phyloP scores from a whole-genome alignment of 2,329 filamentous ascomycete genomes.

The Xylariaceae sp. region DNA sequence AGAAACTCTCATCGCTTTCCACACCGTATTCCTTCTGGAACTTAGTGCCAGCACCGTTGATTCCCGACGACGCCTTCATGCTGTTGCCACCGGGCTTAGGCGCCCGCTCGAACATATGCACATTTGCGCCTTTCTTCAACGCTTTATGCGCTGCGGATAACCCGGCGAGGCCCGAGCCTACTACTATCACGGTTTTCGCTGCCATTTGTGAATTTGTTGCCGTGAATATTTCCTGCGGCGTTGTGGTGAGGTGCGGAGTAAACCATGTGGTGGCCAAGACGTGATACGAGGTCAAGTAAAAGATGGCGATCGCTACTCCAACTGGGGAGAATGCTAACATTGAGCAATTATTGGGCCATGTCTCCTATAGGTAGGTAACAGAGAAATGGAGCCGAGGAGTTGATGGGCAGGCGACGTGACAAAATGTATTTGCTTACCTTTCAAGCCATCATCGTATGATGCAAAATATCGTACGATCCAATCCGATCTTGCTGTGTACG shows the following conservation, averaged over 20 bases:
- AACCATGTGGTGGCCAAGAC: too few relatives aligned
- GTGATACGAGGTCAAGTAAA: too few relatives aligned
- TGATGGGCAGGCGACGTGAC: neutral
- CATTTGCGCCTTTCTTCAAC: constrained; percentile 46
- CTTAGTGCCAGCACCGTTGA: constrained; percentile 58
- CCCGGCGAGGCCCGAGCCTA: constrained; percentile 63
- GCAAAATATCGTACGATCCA: constrained; percentile 13
- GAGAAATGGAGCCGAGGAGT: too few relatives aligned
- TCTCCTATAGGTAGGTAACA: too few relatives aligned
- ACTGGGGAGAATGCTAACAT: too few relatives aligned
- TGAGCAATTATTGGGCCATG: too few relatives aligned
- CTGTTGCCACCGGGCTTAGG: constrained; percentile 60
- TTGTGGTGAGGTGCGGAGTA: too few relatives aligned
- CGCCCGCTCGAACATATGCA: constrained; percentile 56
- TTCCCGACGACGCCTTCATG: constrained; percentile 64
- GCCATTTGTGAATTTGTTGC: constrained; percentile 3
- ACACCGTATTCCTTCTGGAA: constrained; percentile 46
- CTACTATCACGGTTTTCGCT: constrained; percentile 47
- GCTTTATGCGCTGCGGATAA: constrained; percentile 57
- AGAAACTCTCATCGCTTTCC: constrained; percentile 50
- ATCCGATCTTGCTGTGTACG: constrained; percentile 11
- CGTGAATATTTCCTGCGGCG: too few relatives aligned
- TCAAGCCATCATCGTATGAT: neutral
- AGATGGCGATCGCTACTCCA: too few relatives aligned
- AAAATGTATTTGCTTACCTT: neutral